These are phyloP conservation scores for Alloteropsis angusta DNA, from an alignment of 202 grass and related monocot genomes.

Conservation along the genomic window DNA sequence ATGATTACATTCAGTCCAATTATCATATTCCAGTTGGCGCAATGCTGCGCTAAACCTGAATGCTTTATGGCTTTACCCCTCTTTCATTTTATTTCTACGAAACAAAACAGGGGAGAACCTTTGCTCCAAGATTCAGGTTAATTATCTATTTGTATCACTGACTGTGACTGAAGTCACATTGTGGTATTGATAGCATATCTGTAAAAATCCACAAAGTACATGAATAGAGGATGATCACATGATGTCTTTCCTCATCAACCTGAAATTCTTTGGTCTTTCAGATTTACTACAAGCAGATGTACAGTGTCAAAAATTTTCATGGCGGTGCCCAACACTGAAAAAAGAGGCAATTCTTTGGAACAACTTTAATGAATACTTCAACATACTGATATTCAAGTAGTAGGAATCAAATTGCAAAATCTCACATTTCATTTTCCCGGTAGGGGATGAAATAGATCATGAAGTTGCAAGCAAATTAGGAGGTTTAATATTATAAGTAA, in stretches of 20 bases:
- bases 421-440: neutral
- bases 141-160: neutral
- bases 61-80: too few species aligned
- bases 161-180: too few species aligned
- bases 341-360: neutral
- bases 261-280: neutral
- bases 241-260: neutral
- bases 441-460: neutral
- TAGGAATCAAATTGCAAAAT: neutral
- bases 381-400: neutral
- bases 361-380: neutral
- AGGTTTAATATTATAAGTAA: neutral
- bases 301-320: neutral
- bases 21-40: too few species aligned
- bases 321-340: neutral
- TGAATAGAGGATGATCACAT: neutral
- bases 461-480: neutral
- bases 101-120: too few species aligned
- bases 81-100: too few species aligned
- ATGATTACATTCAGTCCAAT: neutral
- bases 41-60: too few species aligned
- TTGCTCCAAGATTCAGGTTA: too few species aligned
- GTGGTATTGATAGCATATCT: neutral
- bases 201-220: neutral
- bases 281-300: neutral